Percentiles rank a stretch among this genome's conserved stretches.
These are phyloP conservation scores for Quillaja saponaria DNA, from an alignment of 306 rosid species.

Conservation along the genomic window DNA sequence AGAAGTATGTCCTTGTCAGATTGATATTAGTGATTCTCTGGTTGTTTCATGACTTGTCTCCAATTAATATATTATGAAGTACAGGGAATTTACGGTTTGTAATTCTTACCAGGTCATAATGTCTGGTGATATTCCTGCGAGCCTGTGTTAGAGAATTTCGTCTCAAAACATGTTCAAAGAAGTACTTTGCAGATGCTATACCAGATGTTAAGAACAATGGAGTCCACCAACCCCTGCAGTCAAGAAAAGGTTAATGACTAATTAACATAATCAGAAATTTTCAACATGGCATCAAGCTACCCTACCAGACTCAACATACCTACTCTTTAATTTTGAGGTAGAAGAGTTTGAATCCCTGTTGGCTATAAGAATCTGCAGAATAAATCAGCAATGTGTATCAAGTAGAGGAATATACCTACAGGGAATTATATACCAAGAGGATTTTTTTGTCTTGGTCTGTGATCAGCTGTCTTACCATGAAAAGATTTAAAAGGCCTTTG, in stretches of 20 bases:
- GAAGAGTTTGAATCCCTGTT: constrained; percentile 65
- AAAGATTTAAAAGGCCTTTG: constrained; percentile 64
- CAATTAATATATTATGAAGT: too few relatives aligned
- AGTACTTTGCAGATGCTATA: constrained; percentile 71
- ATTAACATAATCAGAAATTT: not conserved
- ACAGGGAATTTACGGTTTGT: constrained; percentile 7
- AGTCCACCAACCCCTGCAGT: constrained; percentile 90
- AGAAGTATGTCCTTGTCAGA: not conserved
- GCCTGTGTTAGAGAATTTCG: constrained; percentile 85
- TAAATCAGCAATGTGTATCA: constrained; percentile 10
- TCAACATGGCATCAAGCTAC: not conserved
- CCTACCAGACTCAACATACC: constrained; percentile 38
- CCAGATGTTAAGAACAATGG: constrained; percentile 76
- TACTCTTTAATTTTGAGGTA: constrained; percentile 47
- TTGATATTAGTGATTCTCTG: too few relatives aligned
- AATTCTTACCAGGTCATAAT: constrained; percentile 73
- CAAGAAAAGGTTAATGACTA: constrained; percentile 19
- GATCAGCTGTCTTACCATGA: constrained; percentile 48
- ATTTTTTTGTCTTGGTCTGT: not conserved
- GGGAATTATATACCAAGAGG: constrained; percentile 11
- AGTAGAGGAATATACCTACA: too few relatives aligned
- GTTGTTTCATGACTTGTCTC: too few relatives aligned
- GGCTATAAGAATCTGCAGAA: constrained; percentile 76
- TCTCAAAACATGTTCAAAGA: constrained; percentile 68
- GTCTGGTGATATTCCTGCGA: constrained; percentile 87